phyloP scores from a whole-genome alignment of 495 filamentous ascomycete genomes.

The Hyaloscypha bicolor region DNA sequence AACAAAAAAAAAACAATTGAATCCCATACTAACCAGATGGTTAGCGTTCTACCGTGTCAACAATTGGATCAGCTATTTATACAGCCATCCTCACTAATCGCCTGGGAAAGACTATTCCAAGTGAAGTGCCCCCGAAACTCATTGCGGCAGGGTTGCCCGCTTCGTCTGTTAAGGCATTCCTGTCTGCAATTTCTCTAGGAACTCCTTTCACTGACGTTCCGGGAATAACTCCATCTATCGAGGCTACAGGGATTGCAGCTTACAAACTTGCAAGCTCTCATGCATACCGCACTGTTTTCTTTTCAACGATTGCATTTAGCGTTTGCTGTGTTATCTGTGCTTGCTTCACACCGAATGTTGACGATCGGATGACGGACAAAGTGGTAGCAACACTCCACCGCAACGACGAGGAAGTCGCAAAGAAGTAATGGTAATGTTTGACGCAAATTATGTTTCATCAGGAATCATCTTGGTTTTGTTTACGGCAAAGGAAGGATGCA shows the following conservation, averaged over 20 bases:
- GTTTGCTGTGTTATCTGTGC: neutral
- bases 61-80: conserved; percentile 41
- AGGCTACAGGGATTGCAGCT: conserved; percentile 35
- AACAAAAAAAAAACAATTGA: too few relatives aligned
- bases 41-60: conserved; percentile 21
- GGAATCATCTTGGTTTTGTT: too few relatives aligned
- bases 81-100: conserved; percentile 44
- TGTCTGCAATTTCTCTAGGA: conserved; percentile 35
- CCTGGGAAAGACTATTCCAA: conserved; percentile 34
- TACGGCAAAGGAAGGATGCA: too few relatives aligned
- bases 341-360: neutral
- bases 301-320: conserved; percentile 4
- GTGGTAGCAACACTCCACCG: neutral
- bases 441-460: too few relatives aligned
- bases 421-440: too few relatives aligned
- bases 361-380: neutral
- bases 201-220: conserved; percentile 40
- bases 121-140: conserved; percentile 38
- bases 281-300: conserved; percentile 17
- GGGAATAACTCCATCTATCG: conserved; percentile 40
- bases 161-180: conserved; percentile 36
- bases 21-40: too few relatives aligned
- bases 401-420: too few relatives aligned
- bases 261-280: conserved; percentile 19
- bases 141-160: conserved; percentile 42